Conservation (phyloP, 345 rosid genomes). For the Gossypium australe region DNA sequence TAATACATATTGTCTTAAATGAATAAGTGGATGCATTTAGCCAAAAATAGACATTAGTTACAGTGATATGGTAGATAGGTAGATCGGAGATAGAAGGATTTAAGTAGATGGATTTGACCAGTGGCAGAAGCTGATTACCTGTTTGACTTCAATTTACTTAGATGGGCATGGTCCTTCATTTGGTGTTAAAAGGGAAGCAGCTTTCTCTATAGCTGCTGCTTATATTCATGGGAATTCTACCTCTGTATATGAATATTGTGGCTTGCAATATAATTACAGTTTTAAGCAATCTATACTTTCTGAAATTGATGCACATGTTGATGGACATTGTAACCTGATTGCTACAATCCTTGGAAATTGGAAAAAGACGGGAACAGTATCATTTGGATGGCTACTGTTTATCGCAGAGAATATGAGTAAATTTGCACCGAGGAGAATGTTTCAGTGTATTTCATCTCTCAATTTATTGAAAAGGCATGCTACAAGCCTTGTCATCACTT, state of each 20-base stretch:
- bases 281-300: neutral
- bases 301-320: neutral
- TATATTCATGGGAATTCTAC: neutral
- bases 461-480: neutral
- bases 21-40: neutral
- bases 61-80: neutral
- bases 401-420: neutral
- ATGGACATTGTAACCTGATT: neutral
- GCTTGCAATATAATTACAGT: neutral
- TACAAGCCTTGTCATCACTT: neutral
- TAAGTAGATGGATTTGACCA: constrained; percentile 5
- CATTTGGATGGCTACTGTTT: neutral
- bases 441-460: constrained; percentile 1
- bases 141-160: neutral
- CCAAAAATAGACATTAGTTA: neutral
- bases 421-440: neutral
- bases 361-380: neutral
- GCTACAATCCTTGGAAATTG: neutral
- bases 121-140: neutral
- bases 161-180: neutral
- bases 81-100: neutral
- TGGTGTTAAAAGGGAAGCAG: neutral
- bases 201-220: constrained; percentile 4
- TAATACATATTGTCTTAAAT: neutral
- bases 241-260: neutral